Percentiles rank a stretch among this genome's conserved stretches.
Conservation (phyloP, 345 rosid genomes). For the Citropsis articulata region DNA sequence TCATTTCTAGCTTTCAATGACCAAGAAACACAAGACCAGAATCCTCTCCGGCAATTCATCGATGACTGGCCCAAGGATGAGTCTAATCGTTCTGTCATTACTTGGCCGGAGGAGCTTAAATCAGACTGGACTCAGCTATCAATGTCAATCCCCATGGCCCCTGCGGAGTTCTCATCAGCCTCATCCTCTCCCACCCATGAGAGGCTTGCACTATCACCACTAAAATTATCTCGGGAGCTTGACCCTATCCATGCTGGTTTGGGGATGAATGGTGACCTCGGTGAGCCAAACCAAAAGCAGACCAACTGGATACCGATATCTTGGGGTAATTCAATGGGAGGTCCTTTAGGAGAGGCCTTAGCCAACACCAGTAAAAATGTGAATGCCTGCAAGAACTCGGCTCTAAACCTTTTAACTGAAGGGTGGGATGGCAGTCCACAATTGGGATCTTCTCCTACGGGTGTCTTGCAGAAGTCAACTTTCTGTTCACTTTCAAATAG, state of each 20-base stretch:
- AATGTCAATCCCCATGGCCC: conserved; percentile 56
- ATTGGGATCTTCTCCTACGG: conserved; percentile 56
- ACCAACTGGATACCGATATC: conserved; percentile 49
- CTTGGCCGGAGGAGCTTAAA: conserved; percentile 54
- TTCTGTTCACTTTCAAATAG: conserved; percentile 58
- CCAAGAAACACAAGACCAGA: conserved; percentile 33
- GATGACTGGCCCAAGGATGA: conserved; percentile 47
- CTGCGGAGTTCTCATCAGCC: conserved; percentile 44
- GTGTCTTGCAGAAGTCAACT: conserved; percentile 53
- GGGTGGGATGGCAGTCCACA: conserved; percentile 45
- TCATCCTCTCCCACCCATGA: conserved; percentile 38
- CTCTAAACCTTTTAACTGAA: conserved; percentile 26
- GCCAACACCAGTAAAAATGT: conserved; percentile 30
- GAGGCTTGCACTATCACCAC: conserved; percentile 42
- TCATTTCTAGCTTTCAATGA: conserved; percentile 23
- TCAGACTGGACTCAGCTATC: conserved; percentile 72
- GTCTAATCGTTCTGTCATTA: conserved; percentile 23
- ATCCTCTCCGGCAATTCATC: conserved; percentile 30
- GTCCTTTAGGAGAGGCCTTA: conserved; percentile 68
- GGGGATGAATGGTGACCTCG: conserved; percentile 21
- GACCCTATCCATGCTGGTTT: conserved; percentile 42
- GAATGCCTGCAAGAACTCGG: conserved; percentile 23
- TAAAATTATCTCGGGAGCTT: conserved; percentile 46
- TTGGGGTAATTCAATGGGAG: conserved; percentile 56
- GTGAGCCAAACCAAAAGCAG: conserved; percentile 34